Percentiles rank a stretch among this genome's conserved stretches.
Conservation (phyloP, 148 eudicot species). For the Rhododendron henanense region DNA sequence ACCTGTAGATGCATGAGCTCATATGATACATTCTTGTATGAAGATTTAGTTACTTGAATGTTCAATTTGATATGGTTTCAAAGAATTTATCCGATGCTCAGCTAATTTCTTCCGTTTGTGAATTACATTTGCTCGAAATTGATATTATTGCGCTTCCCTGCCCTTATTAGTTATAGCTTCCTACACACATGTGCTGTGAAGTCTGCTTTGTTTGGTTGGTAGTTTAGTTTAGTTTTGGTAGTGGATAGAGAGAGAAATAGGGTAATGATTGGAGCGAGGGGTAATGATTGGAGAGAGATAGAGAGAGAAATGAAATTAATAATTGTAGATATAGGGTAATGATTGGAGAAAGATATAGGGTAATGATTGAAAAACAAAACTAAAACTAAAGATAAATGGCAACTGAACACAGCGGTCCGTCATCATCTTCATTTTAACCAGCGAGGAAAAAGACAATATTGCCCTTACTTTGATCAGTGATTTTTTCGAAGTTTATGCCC, state of each 20-base stretch:
- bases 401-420: too few species aligned
- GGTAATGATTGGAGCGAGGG: too few species aligned
- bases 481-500: not conserved
- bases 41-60: not conserved
- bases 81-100: not conserved
- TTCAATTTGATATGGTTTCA: not conserved
- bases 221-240: too few species aligned
- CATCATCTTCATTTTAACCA: not conserved
- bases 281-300: too few species aligned
- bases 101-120: not conserved
- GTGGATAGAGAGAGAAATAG: too few species aligned
- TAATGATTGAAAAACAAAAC: too few species aligned
- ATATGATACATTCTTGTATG: not conserved
- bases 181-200: not conserved
- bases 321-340: too few species aligned
- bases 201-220: too few species aligned
- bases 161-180: not conserved
- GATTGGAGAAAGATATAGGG: too few species aligned
- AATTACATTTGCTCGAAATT: not conserved
- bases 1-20: not conserved
- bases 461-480: not conserved
- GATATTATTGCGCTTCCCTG: not conserved
- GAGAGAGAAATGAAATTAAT: too few species aligned
- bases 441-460: not conserved
- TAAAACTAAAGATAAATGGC: too few species aligned